These are phyloP conservation scores for Coelastrella sp. DNA, from an alignment of 139 green algal species.

Conservation along the genomic window DNA sequence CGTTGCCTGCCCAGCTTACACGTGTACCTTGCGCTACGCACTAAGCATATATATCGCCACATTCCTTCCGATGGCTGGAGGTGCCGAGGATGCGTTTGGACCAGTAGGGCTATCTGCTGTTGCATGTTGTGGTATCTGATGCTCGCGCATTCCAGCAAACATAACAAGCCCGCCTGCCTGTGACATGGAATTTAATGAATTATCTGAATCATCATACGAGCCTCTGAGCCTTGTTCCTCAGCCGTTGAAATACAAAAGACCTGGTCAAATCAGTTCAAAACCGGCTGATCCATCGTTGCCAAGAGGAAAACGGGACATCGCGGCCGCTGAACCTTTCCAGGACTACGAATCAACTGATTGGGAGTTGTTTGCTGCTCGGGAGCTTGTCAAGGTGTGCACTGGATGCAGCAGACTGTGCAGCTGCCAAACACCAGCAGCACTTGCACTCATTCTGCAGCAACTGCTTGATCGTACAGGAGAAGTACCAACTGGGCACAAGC, in stretches of 20 bases:
- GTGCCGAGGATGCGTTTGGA: no score
- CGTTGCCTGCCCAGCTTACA: no score
- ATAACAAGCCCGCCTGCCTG: background rate
- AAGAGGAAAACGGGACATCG: background rate
- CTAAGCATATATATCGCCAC: no score
- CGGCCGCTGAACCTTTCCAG: background rate
- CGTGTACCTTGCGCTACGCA: no score
- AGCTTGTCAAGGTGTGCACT: background rate
- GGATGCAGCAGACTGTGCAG: background rate
- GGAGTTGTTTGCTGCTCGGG: background rate
- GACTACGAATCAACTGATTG: background rate
- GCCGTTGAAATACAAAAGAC: background rate
- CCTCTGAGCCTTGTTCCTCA: background rate
- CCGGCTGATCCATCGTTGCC: background rate
- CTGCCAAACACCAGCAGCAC: background rate
- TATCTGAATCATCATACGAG: background rate
- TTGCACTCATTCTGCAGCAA: background rate
- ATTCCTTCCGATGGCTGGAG: no score
- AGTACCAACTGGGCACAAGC: background rate
- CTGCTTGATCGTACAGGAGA: background rate
- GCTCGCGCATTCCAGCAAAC: background rate
- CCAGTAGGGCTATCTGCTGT: background rate
- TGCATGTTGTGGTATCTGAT: background rate
- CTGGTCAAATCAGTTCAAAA: background rate
- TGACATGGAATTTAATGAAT: background rate